phyloP scores from a whole-genome alignment of 2,329 filamentous ascomycete genomes.

The Fusarium pininemorale region DNA sequence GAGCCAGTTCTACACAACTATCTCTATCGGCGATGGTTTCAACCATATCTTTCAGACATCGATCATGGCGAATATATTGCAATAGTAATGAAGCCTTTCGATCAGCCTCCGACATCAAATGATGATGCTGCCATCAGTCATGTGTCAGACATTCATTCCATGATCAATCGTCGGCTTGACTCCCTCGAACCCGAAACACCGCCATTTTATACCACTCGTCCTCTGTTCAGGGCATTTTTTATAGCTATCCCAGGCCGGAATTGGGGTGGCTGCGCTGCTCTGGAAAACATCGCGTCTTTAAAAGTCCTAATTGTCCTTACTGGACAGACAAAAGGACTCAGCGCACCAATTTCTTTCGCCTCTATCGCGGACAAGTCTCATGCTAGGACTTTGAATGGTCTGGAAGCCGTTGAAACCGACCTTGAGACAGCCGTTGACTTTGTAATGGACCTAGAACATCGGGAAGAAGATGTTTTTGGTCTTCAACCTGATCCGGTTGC shows the following conservation, averaged over 20 bases:
- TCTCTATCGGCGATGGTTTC: slow-evolving; percentile 4
- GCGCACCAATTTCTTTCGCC: neutral
- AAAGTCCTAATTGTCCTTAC: neutral
- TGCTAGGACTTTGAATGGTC: neutral
- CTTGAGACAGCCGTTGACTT: neutral
- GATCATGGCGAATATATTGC: neutral
- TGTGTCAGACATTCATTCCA: neutral
- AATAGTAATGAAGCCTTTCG: neutral
- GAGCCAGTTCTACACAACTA: neutral
- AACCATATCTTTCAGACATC: neutral
- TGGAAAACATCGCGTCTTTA: neutral
- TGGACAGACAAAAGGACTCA: neutral
- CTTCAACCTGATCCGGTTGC: neutral
- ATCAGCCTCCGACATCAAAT: neutral
- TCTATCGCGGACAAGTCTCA: neutral
- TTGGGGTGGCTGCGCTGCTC: neutral
- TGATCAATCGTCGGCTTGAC: neutral
- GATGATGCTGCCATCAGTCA: neutral
- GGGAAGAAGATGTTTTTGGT: neutral
- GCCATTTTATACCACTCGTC: neutral
- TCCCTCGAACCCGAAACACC: neutral
- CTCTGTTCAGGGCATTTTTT: neutral
- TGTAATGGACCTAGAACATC: neutral
- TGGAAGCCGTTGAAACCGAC: neutral
- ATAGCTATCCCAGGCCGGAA: neutral